These are phyloP conservation scores for Lupinus albus DNA, from an alignment of 306 rosid species.

Conservation along the genomic window DNA sequence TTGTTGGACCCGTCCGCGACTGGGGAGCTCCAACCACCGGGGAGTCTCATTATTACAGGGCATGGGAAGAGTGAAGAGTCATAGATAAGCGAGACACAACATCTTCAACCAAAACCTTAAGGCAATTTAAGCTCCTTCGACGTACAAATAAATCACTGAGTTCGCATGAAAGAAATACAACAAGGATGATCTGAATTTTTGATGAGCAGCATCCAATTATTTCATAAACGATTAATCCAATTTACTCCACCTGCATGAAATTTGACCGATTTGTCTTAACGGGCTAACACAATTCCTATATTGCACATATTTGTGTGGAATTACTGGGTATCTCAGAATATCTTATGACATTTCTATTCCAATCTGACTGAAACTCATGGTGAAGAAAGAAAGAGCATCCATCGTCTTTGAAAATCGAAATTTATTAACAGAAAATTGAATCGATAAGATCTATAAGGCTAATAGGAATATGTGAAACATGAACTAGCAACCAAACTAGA, in stretches of 20 bases:
- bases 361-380: not conserved
- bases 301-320: no score
- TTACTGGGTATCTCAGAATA: not conserved
- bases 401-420: not conserved
- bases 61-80: no score
- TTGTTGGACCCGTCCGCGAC: no score
- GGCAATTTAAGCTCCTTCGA: no score
- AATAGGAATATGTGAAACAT: not conserved
- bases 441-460: not conserved
- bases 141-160: no score
- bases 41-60: no score
- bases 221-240: not conserved
- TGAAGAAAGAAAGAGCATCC: not conserved
- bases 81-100: no score
- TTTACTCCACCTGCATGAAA: not conserved
- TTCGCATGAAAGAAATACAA: not conserved
- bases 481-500: not conserved
- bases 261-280: not conserved
- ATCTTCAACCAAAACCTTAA: no score
- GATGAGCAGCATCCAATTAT: not conserved
- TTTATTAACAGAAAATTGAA: not conserved
- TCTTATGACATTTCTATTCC: not conserved
- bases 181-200: not conserved
- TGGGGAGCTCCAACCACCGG: no score
- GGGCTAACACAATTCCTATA: no score